Evolutionary conservation across 192 early-diverging fungal species (phyloP).

Genomic region (Umbelopsis sp.): DNA sequence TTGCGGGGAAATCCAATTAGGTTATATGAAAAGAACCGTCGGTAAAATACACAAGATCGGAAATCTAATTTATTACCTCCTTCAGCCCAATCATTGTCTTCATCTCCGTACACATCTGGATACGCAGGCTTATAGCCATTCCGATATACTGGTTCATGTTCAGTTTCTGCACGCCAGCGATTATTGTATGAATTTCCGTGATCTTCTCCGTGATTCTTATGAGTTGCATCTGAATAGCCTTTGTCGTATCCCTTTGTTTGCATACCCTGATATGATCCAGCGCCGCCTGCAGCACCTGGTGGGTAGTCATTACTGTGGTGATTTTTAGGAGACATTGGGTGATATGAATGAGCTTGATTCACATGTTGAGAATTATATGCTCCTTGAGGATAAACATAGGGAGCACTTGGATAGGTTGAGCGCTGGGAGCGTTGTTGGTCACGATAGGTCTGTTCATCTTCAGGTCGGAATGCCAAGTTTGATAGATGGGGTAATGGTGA

Average conservation of each 20-base stretch:
- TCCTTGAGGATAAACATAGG: not conserved
- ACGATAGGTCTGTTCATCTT: constrained; percentile 6
- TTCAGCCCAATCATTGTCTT: constrained; percentile 16
- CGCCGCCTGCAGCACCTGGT: constrained; percentile 16
- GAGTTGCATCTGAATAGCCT: not conserved
- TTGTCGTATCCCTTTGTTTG: not conserved
- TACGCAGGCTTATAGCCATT: constrained; percentile 1
- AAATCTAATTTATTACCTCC: not conserved
- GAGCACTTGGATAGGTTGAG: not conserved
- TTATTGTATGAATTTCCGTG: not conserved
- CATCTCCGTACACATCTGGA: not conserved
- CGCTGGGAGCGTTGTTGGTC: not conserved
- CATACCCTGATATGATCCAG: constrained; percentile 8
- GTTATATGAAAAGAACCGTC: no score
- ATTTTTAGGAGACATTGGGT: constrained; percentile 11
- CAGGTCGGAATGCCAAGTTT: constrained; percentile 13
- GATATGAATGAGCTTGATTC: not conserved
- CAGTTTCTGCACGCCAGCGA: not conserved
- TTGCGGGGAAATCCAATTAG: no score
- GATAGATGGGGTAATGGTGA: constrained; percentile 13
- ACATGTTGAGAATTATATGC: not conserved
- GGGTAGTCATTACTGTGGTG: not conserved
- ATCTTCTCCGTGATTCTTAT: not conserved
- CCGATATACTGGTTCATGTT: constrained; percentile 3
- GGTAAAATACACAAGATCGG: no score